Base-by-base conservation (phyloP, 2,329 filamentous ascomycete genomes). In the Bipolaris oryzae region DNA sequence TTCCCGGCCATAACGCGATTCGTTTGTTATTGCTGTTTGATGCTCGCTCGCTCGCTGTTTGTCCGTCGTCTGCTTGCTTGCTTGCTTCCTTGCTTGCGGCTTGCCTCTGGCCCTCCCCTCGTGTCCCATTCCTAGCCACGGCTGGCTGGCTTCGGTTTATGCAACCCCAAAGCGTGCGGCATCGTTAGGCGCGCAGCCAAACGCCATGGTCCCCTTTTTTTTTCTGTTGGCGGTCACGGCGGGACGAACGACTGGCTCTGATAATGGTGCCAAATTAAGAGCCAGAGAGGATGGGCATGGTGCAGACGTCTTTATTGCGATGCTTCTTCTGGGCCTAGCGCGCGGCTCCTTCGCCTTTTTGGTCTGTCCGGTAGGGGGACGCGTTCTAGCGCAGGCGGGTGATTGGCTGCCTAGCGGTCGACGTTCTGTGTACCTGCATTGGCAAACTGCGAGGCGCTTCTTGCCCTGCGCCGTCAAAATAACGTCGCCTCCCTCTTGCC, bases 391-490 rank as follows among this genome's bases (percentile, higher is more conserved):
- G 28, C 20, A 21, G 11, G 33, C 38, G 23, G 37, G 7, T 58
- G 45, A 59, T 61, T 61, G 37, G 58, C 50, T 35, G 43, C 33
- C 42, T 7, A 25, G 23, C 45, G n/a, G 43, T 48, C 23, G 31
- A 16, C 25, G 23, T 33, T 44, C 42, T 44, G 47, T 48, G 60
- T 61, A 57, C 48, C 60, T 68, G 58, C 58, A 57, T 64, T 53
- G 57, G 61, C 56, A 56, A 5, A 61, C 48, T 50, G 58, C 55
- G 50, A 56, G 52, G 55, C 57, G 59, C 34, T 52, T 58, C 28
- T 47, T 62, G 54, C 58, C 58, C 60, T 61, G 58, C 60, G 55
- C 60, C 57, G 57, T 62, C 63, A 63, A 64, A 61, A 65, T 60
- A 61, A 61, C 58, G 49, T 52, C 42, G 43, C 23, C 25, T 56